Conservation (phyloP, 2,329 filamentous ascomycete genomes). For the Beauveria varroae region DNA sequence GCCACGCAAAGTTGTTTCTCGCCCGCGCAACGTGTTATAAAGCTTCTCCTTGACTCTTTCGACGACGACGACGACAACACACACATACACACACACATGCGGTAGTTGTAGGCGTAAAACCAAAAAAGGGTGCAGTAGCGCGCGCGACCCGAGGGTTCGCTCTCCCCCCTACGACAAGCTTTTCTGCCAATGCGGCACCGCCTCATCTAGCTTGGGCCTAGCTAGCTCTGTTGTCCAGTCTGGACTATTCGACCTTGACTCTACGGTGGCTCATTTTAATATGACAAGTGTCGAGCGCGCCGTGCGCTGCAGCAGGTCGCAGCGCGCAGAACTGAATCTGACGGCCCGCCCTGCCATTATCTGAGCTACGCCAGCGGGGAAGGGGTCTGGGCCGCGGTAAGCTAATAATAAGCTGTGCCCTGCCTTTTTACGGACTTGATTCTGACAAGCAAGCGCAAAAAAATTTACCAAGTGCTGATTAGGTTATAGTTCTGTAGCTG, state of each 20-base stretch:
- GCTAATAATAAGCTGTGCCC: neutral
- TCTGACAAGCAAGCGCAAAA: too few species aligned
- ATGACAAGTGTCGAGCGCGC: too few species aligned
- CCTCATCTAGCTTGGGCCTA: too few species aligned
- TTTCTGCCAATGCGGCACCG: too few species aligned
- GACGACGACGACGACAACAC: neutral
- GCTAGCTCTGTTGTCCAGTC: neutral
- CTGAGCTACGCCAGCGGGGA: neutral
- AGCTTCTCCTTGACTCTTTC: neutral
- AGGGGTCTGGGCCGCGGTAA: neutral
- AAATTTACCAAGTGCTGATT: neutral
- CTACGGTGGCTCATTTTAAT: too few species aligned
- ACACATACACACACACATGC: neutral
- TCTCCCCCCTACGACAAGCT: too few species aligned
- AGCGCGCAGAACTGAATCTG: neutral
- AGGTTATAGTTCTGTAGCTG: neutral
- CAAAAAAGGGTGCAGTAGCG: neutral
- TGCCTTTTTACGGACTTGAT: too few species aligned
- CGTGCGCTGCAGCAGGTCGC: neutral
- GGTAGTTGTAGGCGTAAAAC: neutral
- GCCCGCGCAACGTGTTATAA: conserved; percentile 8
- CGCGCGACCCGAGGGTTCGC: neutral
- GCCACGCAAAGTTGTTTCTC: neutral
- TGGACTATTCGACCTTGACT: too few species aligned
- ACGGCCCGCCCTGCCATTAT: neutral